Evolutionary conservation across 345 rosid species (phyloP).

Genomic region (Eucalyptus brandiana): DNA sequence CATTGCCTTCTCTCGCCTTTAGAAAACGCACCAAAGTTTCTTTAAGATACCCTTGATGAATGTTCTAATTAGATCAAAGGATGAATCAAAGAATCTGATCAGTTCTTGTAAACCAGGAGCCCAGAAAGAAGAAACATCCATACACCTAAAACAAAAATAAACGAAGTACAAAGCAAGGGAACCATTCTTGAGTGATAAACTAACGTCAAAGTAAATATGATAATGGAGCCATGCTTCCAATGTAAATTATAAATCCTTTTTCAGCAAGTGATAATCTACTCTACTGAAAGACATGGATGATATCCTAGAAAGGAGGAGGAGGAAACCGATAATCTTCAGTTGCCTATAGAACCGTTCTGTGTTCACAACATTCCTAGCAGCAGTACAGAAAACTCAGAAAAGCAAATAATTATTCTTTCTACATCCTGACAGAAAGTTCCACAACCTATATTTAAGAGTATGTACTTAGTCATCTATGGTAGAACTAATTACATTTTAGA

Average conservation of each 20-base stretch:
- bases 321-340: neutral
- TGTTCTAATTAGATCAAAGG: conserved; percentile 25
- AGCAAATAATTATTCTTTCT: neutral
- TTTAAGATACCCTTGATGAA: conserved; percentile 55
- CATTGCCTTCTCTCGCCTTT: conserved; percentile 70
- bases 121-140: neutral
- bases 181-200: neutral
- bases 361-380: neutral
- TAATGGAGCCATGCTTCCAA: neutral
- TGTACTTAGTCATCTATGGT: neutral
- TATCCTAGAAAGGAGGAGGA: neutral
- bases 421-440: neutral
- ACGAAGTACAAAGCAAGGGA: neutral
- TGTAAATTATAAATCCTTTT: neutral
- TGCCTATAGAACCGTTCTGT: neutral
- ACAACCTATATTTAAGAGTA: neutral
- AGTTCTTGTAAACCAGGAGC: neutral
- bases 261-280: neutral
- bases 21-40: conserved; percentile 58
- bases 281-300: neutral
- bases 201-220: neutral
- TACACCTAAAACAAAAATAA: neutral
- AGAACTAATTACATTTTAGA: neutral
- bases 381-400: neutral
- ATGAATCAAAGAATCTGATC: neutral